phyloP scores from a whole-genome alignment of 2,329 filamentous ascomycete genomes.

The Scytalidium lignicola region DNA sequence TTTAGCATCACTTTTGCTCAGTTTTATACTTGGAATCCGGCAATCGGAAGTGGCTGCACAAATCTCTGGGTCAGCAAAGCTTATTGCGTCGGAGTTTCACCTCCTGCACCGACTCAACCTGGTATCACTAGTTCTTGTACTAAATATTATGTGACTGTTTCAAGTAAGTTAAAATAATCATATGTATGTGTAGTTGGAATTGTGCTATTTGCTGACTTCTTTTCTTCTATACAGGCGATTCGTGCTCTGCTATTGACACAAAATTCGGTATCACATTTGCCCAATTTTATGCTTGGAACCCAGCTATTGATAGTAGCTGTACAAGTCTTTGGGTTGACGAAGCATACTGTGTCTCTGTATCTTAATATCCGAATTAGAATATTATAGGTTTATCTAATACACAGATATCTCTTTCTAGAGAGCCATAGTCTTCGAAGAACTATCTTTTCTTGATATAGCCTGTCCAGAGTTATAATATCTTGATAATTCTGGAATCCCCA shows the following conservation, averaged over 20 bases:
- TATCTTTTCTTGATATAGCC: too few relatives aligned
- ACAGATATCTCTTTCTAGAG: too few relatives aligned
- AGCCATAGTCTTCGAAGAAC: too few relatives aligned
- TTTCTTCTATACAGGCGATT: too few relatives aligned
- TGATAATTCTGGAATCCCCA: too few relatives aligned
- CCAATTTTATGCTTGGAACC: conserved; percentile 27
- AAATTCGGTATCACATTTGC: conserved; percentile 15
- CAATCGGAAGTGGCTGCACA: conserved; percentile 20
- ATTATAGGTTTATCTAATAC: too few relatives aligned
- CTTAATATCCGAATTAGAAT: too few relatives aligned
- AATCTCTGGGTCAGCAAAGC: conserved; percentile 20
- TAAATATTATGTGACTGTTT: conserved; percentile 1
- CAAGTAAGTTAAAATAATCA: too few relatives aligned
- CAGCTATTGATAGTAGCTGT: conserved; percentile 23
- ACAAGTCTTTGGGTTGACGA: conserved; percentile 17
- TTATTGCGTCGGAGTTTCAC: conserved; percentile 14
- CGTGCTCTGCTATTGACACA: conserved; percentile 11
- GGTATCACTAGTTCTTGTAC: conserved; percentile 2
- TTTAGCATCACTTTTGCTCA: conserved; percentile 18
- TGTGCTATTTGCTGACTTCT: too few relatives aligned
- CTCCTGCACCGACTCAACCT: conserved; percentile 1
- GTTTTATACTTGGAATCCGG: conserved; percentile 28
- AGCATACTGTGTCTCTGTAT: conserved; percentile 18
- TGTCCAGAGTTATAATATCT: too few relatives aligned
- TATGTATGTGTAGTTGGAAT: too few relatives aligned